These are phyloP conservation scores for Cladosporium sp. DNA, from an alignment of 2,329 filamentous ascomycete genomes.

Conservation along the genomic window DNA sequence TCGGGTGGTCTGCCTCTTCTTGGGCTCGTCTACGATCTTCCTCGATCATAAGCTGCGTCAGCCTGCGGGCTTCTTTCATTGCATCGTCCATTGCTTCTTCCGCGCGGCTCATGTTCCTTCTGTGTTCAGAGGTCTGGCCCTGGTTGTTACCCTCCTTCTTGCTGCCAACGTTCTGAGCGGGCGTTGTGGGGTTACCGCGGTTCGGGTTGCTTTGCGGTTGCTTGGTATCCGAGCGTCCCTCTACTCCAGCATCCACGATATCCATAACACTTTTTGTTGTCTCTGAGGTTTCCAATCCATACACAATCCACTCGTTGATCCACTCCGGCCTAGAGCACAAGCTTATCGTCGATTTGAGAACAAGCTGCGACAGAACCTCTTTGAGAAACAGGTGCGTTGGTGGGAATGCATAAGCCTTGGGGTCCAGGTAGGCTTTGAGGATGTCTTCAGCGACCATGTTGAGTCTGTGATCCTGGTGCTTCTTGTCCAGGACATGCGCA, in stretches of 20 bases:
- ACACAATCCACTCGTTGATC: conserved; percentile 96
- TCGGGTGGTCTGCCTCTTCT: conserved; percentile 23
- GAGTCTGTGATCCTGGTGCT: conserved; percentile 79
- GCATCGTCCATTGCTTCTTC: conserved; percentile 88
- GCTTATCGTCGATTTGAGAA: conserved; percentile 77
- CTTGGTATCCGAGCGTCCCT: conserved; percentile 38
- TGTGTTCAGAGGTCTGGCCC: conserved; percentile 43
- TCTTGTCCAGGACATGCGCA: conserved; percentile 73
- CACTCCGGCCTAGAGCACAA: conserved; percentile 87
- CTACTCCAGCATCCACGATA: conserved; percentile 61
- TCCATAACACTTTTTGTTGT: conserved; percentile 56
- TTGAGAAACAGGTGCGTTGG: conserved; percentile 74
- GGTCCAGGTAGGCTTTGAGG: conserved; percentile 77
- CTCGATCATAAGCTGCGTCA: conserved; percentile 78
- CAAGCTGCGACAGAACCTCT: conserved; percentile 75
- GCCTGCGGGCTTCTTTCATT: conserved; percentile 75
- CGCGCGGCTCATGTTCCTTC: conserved; percentile 70
- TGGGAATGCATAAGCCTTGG: conserved; percentile 72
- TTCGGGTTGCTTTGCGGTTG: conserved; percentile 7
- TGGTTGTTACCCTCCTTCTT: conserved; percentile 47
- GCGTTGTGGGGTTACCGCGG: background rate
- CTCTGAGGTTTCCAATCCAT: conserved; percentile 77
- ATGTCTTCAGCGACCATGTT: conserved; percentile 81
- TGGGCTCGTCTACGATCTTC: conserved; percentile 56
- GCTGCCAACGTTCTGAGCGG: conserved; percentile 18